Base-by-base conservation (phyloP, 2,329 filamentous ascomycete genomes). In the Ophiostoma australiae region DNA sequence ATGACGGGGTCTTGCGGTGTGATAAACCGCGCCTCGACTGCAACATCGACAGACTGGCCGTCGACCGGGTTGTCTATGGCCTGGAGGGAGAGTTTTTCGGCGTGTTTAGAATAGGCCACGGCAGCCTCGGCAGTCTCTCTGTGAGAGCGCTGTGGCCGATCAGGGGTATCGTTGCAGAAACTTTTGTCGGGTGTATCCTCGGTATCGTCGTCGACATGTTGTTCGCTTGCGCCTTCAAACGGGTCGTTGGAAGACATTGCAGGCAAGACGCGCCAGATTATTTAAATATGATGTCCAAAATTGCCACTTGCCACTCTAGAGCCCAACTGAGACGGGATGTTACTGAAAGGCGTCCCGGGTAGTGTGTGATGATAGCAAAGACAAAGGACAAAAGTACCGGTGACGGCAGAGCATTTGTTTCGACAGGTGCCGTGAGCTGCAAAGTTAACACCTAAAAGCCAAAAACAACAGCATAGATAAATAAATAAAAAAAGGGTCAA, bases 1-100 rank as follows among this genome's bases (percentile, higher is more conserved):
- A 94, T 86, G 20, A 93, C 87, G 0, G 90, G 87, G 77, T 94
- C 91, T 68, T 90, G 87, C 0, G 89, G 85, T 0, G 91, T 94
- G 41, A 90, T 80, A 73, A 85, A 88, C n/a, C 80, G 84, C 39
- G 90, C 90, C 76, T 89, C 83, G 68, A 89, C 81, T 1, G 89
- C 89, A 17, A 87, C 83, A 4, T 82, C 82, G 69, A 80, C 72
- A 4, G 55, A 27, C 31, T 63, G 37, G 8, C 15, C 37, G 13
- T 58, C 52, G 1, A 11, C 63, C 31, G 52, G 74, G 52, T 76
- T 74, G 15, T 76, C 71, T 1, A 77, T 76, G 3, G 78, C 77
- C 48, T 81, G 78, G 63, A 82, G 80, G 0, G 85, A 85, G 11
- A 88, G 80, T 74, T 85, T 87, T 76, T 85, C 82, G 8, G 89